Percentiles rank a stretch among this genome's conserved stretches.
These are phyloP conservation scores for Xylaria sp. DNA, from an alignment of 2,329 filamentous ascomycete species.

Conservation along the genomic window DNA sequence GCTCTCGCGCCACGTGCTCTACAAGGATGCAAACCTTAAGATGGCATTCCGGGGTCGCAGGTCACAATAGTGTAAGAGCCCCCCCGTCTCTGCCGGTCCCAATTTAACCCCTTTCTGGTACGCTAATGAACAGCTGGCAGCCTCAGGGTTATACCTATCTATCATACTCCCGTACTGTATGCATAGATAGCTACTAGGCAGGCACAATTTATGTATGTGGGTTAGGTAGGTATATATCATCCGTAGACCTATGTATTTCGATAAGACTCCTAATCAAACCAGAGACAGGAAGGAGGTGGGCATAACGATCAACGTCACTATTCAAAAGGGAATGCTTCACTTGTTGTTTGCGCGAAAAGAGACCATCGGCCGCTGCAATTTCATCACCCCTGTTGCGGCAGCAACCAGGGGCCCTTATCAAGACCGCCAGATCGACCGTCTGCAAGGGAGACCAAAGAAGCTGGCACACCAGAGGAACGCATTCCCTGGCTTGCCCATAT, in stretches of 20 bases:
- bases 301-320: not conserved
- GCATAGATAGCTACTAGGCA: too few species aligned
- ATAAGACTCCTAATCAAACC: not conserved
- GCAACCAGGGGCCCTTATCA: not conserved
- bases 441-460: not conserved
- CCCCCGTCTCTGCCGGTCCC: too few species aligned
- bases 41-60: not conserved
- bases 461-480: not conserved
- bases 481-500: not conserved
- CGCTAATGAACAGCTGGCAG: too few species aligned
- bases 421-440: not conserved
- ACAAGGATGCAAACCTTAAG: conserved; percentile 7
- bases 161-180: too few species aligned
- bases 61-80: too few species aligned
- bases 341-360: not conserved
- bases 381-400: not conserved
- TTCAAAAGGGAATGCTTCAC: not conserved
- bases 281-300: not conserved
- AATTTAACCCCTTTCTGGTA: not conserved
- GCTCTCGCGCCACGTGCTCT: conserved; percentile 16
- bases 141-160: too few species aligned
- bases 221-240: not conserved
- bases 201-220: too few species aligned
- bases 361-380: not conserved
- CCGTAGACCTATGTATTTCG: too few species aligned